Evolutionary conservation across 495 filamentous ascomycete genomes (phyloP), one percentile per base, ranked within the genome.

Genomic region (Penicillium waksmanii): DNA sequence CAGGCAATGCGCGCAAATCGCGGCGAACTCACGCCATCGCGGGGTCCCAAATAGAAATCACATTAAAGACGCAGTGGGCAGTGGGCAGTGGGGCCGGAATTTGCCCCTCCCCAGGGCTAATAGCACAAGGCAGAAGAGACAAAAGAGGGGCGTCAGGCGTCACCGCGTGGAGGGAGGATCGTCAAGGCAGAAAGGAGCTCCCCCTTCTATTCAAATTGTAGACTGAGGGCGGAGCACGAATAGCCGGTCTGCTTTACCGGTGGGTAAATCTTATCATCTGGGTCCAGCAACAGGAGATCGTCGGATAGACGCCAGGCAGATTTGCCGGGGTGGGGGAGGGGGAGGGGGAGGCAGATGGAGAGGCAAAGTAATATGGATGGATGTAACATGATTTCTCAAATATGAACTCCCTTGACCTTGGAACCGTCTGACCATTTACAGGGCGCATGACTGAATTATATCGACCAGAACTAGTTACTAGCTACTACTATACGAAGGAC

Each of bases 11-110:
- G 50, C 51, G 25, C 44, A 5, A 53, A 23, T 27, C 38, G 38
- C 27, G 23, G 38, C 17, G 11, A 44, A 23, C 66, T 65, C 54
- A 67, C 64, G 66, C 66, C 66, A 69, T 69, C 51, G 64, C 64
- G 61, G 66, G 61, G 61, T 58, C 25, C 42, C 21, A 43, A 50
- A 43, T 13, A 9, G 36, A 38, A 13, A 38, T 38, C 42, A 18
- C 13, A 44, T 44, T n/a, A 18, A n/a, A 44, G n/a, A 17, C 11
- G 42, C 42, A 44, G 42, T 44, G 42, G 23, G 40, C 34, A 36
- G 34, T 36, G 23, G 36, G 7, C 42, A 44, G 46, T 48, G 46
- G 46, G 46, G 46, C 44, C 46, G 46, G 46, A 48, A 48, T 48
- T 48, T 27, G 46, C 46, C 46, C 46, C 46, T 48, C 46, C 25